Percentiles rank a stretch among this genome's conserved stretches.
These are phyloP conservation scores for Coprinopsis sp. DNA, from an alignment of 768 basidiomycete genomes.

Conservation along the genomic window DNA sequence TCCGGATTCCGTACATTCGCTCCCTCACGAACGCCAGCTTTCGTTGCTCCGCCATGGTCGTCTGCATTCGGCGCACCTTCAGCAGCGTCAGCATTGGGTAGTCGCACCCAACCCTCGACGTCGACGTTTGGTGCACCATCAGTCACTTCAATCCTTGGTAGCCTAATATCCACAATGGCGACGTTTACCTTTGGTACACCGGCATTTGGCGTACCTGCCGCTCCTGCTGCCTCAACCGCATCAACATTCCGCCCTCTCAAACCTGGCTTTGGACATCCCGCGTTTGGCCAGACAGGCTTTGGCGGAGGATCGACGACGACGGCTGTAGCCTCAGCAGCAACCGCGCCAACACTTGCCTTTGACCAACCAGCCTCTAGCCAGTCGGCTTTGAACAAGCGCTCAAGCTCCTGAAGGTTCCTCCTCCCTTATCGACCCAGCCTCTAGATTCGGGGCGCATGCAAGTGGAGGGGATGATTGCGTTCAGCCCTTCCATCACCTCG, in stretches of 20 bases:
- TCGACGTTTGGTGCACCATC: no score
- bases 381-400: conserved; percentile 20
- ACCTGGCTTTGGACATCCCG: no score
- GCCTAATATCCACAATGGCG: no score
- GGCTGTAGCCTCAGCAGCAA: no score
- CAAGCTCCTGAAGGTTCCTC: no score
- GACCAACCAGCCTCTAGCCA: conserved; percentile 28
- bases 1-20: conserved; percentile 13
- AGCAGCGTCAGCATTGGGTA: conserved; percentile 22
- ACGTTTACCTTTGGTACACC: conserved; percentile 28
- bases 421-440: conserved; percentile 14
- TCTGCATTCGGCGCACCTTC: conserved; percentile 13
- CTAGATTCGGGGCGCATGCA: conserved; percentile 38
- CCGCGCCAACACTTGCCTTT: conserved; percentile 19
- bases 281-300: no score
- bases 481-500: conserved; percentile 19
- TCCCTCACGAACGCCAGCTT: not conserved
- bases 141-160: no score
- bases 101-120: no score
- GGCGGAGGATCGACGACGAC: no score
- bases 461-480: conserved; percentile 28
- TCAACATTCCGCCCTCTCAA: conserved; percentile 24
- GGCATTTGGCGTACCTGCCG: conserved; percentile 28
- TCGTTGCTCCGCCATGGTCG: not conserved
- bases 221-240: conserved; percentile 8